Evolutionary conservation across 2,329 filamentous ascomycete genomes (phyloP), one percentile per base, ranked within the genome.

Genomic region (Alternaria sp.): DNA sequence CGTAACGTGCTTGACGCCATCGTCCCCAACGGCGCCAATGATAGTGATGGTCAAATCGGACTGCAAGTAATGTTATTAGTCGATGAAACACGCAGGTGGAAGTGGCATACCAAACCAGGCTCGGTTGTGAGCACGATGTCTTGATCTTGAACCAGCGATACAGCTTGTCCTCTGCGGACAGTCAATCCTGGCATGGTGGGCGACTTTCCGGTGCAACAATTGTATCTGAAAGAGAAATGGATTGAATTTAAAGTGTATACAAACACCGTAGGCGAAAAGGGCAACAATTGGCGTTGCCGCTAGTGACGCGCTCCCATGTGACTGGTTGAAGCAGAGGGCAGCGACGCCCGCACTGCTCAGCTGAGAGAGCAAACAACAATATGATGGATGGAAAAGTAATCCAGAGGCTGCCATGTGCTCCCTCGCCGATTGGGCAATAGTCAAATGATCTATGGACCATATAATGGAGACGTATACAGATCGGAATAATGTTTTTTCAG

Each of bases 21-120:
- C 57, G 6, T 60, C 55, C 16, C 38, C 50, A 1, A 53, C 40
- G 0, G 64, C 25, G 9, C 64, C 54, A 5, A 68, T 48, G 3
- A 68, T 32, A 4, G 60, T 66, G 4, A 68, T 61, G 3, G 44
- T 62, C 14, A 68, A 49, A 14, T 62, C 60, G 14, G 32, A 49
- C 55, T 57, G 25, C 22, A n/a, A 46, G 8, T 18, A 18, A 45
- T 3, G 34, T 56, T 6, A 50, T 18, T 25, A 5, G 14, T 11
- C 6, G 12, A 43, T 20, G 40, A 16, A 14, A 3, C 7, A 28
- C 25, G 11, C 25, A n/a, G 11, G 44, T 27, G 12, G 30, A 38
- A 27, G 43, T 10, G 7, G 18, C 40, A 36, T 18, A 52, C 55
- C 28, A 56, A 48, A 20, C 34, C 54, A 1, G 54, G 34, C 40